Percentiles rank a stretch among this genome's conserved stretches.
Evolutionary conservation across 306 rosid genomes (phyloP).

Genomic region (Astragalus membranaceus): DNA sequence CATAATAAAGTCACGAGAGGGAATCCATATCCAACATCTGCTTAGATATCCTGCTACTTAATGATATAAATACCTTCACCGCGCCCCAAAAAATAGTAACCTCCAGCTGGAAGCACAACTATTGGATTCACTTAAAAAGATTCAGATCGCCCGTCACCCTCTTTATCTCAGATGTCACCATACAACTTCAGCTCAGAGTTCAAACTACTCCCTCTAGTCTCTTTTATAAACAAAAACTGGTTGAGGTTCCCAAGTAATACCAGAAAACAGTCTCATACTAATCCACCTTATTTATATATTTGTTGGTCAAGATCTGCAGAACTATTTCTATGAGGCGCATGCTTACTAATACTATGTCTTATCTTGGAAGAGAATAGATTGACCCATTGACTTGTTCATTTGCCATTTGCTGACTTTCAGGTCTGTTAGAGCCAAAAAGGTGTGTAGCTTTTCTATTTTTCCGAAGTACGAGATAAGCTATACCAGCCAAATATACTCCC

Average conservation of each 20-base stretch:
- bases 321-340: conserved; percentile 79
- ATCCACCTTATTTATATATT: background rate
- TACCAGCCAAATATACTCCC: conserved; percentile 76
- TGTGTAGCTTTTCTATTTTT: conserved; percentile 51
- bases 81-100: no score
- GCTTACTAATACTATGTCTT: conserved; percentile 52
- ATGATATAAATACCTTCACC: no score
- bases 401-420: conserved; percentile 47
- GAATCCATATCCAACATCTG: no score
- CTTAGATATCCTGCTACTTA: no score
- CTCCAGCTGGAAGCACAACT: no score
- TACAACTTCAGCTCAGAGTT: no score
- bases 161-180: no score
- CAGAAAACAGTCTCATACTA: background rate
- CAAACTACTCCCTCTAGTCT: no score
- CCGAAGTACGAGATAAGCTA: conserved; percentile 61
- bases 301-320: conserved; percentile 44
- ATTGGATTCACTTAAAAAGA: no score
- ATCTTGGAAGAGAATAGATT: conserved; percentile 39
- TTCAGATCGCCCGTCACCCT: no score
- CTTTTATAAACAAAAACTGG: no score
- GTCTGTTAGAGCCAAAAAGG: conserved; percentile 55
- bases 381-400: conserved; percentile 29
- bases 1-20: no score
- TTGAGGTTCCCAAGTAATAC: background rate